phyloP scores from a whole-genome alignment of 2,329 filamentous ascomycete species.

The Claviceps humidiphila region DNA sequence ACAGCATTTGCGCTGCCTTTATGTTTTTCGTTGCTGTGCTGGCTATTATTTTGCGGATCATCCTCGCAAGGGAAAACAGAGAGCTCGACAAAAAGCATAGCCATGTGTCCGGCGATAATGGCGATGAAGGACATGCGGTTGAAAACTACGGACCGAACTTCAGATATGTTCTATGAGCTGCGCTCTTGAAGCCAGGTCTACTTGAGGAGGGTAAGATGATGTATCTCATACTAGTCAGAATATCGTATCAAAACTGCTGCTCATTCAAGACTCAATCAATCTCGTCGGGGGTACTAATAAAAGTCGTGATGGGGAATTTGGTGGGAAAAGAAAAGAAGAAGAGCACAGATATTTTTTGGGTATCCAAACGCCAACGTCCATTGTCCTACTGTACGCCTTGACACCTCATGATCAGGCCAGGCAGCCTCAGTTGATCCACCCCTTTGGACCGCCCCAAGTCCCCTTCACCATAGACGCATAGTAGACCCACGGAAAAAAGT shows the following conservation, averaged over 20 bases:
- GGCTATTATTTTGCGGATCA: conserved; percentile 2
- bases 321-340: no score
- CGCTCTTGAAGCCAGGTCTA: not conserved
- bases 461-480: conserved; percentile 46
- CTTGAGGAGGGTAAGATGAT: not conserved
- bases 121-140: not conserved
- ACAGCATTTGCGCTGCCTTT: conserved; percentile 4
- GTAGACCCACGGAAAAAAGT: conserved; percentile 57
- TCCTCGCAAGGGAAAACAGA: conserved; percentile 6
- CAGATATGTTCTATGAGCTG: conserved; percentile 4
- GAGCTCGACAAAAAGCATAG: conserved; percentile 2
- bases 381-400: not conserved
- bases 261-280: no score
- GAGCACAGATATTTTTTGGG: not conserved
- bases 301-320: no score
- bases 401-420: not conserved
- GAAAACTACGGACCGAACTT: conserved; percentile 7
- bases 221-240: no score
- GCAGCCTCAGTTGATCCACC: conserved; percentile 22
- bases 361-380: not conserved
- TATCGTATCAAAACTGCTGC: no score
- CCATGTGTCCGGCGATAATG: not conserved
- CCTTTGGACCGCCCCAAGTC: conserved; percentile 47
- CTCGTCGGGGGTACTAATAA: no score
- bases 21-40: conserved; percentile 9